Evolutionary conservation across 2,329 filamentous ascomycete species (phyloP), one percentile per base, ranked within the genome.

Genomic region (Nigrospora oryzae): DNA sequence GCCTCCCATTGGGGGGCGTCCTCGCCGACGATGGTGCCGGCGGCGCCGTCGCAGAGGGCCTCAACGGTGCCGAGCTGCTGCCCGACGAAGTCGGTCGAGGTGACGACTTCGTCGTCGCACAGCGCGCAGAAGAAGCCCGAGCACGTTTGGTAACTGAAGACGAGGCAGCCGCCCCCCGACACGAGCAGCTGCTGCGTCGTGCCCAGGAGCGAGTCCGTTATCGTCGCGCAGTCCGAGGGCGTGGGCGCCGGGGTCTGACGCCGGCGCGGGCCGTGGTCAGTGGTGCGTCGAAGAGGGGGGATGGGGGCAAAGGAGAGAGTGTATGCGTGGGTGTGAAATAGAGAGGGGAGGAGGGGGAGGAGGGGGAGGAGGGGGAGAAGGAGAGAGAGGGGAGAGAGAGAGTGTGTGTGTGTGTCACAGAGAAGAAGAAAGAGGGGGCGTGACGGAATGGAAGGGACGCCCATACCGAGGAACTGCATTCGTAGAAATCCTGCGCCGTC

Each of bases 61-160:
- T 64, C 58, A 43, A 57, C 56, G 2, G 54, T 56, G 45, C 51
- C 45, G 23, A 66, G 56, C 53, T 65, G 57, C 53, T 51, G 58
- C 46, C 56, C 61, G 49, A 65, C 59, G 46, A 65, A 65, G 48
- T 52, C 47, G 49, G 60, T 63, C n/a, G 53, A 53, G 40, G 62
- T 64, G 32, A 45, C 47, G 32, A 65, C 50, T 33, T 55, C 56
- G 23, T 7, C 23, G 39, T 53, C 34, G 54, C 63, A 66, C 17
- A 66, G 51, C 33, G 61, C 57, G 53, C 62, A 66, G 56, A 65
- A 66, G 55, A 64, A 65, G 38, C 55, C 63, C 54, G 58, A 55
- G 52, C 63, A 66, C n/a, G 62, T 63, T 28, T 52, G 34, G 47
- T 49, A 62, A n/a, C 55, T 47, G 49, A 63, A 66, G 31, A 56